A percentile compares a stretch with the other conserved stretches of the same genome.
Conservation (phyloP, 306 rosid genomes). For the Mucuna pruriens region DNA sequence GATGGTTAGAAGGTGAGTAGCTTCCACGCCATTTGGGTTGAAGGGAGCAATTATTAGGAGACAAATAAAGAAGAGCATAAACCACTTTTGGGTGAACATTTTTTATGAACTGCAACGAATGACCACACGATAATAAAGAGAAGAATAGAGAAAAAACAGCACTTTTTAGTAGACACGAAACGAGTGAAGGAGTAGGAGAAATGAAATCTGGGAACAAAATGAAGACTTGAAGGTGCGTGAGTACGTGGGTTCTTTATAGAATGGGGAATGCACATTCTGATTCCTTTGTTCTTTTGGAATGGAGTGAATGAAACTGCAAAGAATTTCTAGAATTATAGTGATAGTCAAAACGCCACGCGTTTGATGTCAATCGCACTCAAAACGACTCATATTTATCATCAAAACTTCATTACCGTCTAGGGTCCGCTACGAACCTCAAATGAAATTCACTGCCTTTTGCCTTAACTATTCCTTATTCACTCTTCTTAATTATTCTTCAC, state of each 20-base stretch:
- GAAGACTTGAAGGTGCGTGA: constrained; percentile 17
- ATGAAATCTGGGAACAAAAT: neutral
- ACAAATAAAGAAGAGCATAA: constrained; percentile 38
- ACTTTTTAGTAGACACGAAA: neutral
- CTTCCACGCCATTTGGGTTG: constrained; percentile 32
- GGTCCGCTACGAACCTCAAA: neutral
- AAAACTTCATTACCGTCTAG: neutral
- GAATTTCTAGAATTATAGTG: constrained; percentile 23
- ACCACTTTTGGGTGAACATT: constrained; percentile 38
- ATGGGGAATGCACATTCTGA: constrained; percentile 30
- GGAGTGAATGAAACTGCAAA: constrained; percentile 14
- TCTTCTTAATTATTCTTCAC: neutral
- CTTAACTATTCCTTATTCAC: too few species aligned
- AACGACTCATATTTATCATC: neutral
- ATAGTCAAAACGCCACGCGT: constrained; percentile 21
- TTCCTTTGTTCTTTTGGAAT: constrained; percentile 33
- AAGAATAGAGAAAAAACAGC: neutral
- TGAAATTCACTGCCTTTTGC: too few species aligned
- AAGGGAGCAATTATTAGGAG: constrained; percentile 40
- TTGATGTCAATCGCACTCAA: neutral
- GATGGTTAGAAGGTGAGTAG: constrained; percentile 41
- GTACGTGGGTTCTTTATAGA: constrained; percentile 4
- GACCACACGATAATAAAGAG: neutral
- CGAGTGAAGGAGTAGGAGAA: neutral
- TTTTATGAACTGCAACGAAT: neutral